These are phyloP conservation scores for Punctularia strigosozonata DNA, from an alignment of 768 basidiomycete species.

Conservation along the genomic window DNA sequence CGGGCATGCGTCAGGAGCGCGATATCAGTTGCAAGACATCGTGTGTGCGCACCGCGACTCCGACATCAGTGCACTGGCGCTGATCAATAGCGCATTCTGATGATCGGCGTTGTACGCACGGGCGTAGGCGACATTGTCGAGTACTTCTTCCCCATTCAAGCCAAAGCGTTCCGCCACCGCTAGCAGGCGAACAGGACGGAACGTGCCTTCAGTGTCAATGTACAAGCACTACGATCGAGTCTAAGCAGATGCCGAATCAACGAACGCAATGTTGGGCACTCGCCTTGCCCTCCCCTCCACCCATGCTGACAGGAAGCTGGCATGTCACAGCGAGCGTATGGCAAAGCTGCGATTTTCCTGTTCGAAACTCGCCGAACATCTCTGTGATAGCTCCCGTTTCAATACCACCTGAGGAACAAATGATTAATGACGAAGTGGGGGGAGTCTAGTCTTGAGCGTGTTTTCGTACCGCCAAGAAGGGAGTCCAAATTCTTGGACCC, in stretches of 20 bases:
- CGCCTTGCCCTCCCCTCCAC: constrained; percentile 99
- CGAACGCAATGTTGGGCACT: no score
- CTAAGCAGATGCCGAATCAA: no score
- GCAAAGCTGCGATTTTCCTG: constrained; percentile 96
- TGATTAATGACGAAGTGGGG: constrained; percentile 6
- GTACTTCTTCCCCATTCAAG: constrained; percentile 93
- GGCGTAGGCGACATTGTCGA: constrained; percentile 98
- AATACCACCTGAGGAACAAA: constrained; percentile 60
- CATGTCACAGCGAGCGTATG: constrained; percentile 98
- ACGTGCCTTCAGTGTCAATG: constrained; percentile 98
- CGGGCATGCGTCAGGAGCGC: constrained; percentile 12
- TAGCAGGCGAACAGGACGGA: constrained; percentile 89
- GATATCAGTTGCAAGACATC: background rate
- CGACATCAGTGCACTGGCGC: constrained; percentile 97
- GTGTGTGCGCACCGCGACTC: constrained; percentile 69
- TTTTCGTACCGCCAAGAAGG: constrained; percentile 67
- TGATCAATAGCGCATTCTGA: constrained; percentile 79
- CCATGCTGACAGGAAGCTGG: constrained; percentile 94
- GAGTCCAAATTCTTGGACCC: constrained; percentile 95
- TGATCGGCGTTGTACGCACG: constrained; percentile 98
- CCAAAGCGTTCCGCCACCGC: constrained; percentile 94
- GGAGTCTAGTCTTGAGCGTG: background rate
- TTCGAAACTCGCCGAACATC: constrained; percentile 96
- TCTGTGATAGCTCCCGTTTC: constrained; percentile 99
- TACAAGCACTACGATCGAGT: no score